Conservation (phyloP, 208 protist species). For the Balamuthia mandrillaris region DNA sequence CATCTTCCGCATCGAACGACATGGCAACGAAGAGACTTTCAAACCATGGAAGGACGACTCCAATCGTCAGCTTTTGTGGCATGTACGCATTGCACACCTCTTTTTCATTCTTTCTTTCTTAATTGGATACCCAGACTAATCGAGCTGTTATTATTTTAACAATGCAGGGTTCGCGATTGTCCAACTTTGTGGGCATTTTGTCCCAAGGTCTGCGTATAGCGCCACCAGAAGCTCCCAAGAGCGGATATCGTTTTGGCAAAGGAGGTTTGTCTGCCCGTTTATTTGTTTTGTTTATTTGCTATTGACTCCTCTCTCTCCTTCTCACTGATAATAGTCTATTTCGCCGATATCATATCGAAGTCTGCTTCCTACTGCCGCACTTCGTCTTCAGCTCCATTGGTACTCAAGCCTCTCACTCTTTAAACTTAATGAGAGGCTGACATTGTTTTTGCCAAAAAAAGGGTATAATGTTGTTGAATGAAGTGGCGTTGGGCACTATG, state of each 20-base stretch:
- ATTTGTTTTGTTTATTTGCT: background rate
- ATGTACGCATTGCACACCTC: background rate
- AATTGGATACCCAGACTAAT: no score
- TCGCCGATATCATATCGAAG: slow-evolving; percentile 44
- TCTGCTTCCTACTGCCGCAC: slow-evolving; percentile 47
- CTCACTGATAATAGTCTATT: slow-evolving; percentile 37
- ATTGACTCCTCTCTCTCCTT: background rate
- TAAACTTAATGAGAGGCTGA: background rate
- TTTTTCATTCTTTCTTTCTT: background rate
- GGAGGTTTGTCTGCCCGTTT: slow-evolving; percentile 11
- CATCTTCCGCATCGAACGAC: slow-evolving; percentile 46
- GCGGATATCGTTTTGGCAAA: slow-evolving; percentile 63
- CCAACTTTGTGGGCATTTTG: slow-evolving; percentile 56
- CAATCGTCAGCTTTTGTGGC: slow-evolving; percentile 21
- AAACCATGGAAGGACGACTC: background rate
- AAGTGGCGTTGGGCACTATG: background rate
- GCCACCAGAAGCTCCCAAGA: slow-evolving; percentile 52
- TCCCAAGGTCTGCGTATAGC: slow-evolving; percentile 55
- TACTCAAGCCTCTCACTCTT: background rate
- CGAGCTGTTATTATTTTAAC: background rate
- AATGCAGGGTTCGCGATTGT: slow-evolving; percentile 48
- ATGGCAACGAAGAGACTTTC: background rate
- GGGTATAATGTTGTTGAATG: background rate
- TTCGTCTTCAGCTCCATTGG: background rate
- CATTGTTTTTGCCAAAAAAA: background rate